These are phyloP conservation scores for Trichoderma endophyticum DNA, from an alignment of 2,329 filamentous ascomycete species.

Conservation along the genomic window DNA sequence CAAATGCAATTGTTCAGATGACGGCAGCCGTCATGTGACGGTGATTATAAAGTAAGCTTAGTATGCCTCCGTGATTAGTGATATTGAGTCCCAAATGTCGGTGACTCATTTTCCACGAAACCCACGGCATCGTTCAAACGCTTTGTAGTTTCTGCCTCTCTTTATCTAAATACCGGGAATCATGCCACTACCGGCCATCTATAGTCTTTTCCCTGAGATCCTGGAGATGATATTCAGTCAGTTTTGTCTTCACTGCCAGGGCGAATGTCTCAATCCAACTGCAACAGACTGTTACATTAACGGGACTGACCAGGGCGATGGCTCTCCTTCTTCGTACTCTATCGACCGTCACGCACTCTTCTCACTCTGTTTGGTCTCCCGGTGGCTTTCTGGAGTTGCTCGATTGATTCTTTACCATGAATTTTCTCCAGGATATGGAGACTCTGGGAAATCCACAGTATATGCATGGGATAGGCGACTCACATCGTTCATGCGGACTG, in stretches of 20 bases:
- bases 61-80: background rate
- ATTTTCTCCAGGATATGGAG: background rate
- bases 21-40: background rate
- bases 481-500: background rate
- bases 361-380: background rate
- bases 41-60: background rate
- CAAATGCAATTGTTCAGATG: too few relatives aligned
- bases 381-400: background rate
- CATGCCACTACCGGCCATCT: background rate
- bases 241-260: background rate
- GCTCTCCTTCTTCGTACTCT: background rate
- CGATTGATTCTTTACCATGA: background rate
- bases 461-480: background rate
- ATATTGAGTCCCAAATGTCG: background rate
- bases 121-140: background rate
- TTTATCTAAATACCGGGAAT: background rate
- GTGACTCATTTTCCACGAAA: background rate
- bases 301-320: background rate
- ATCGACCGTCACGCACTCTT: background rate
- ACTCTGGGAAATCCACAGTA: background rate
- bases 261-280: background rate
- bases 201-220: background rate
- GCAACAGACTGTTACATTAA: background rate
- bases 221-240: background rate
- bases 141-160: background rate